A percentile compares a stretch with the other conserved stretches of the same genome.
These are phyloP conservation scores for Lentinula edodes DNA, from an alignment of 768 basidiomycete genomes.

Conservation along the genomic window DNA sequence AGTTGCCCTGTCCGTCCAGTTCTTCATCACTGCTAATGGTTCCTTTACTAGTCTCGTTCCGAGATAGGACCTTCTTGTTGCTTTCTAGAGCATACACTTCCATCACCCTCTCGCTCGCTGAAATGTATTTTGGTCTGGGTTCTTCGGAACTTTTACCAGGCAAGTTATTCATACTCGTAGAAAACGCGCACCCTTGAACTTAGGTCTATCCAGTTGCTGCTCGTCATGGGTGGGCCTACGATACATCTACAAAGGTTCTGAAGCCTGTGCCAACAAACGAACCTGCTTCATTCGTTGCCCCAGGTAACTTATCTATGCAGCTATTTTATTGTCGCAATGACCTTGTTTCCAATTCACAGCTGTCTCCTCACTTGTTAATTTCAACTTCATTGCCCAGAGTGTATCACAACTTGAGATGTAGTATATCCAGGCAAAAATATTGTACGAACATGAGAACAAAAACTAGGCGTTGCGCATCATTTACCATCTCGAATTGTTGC, in stretches of 20 bases:
- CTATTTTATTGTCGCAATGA: neutral
- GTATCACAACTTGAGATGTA: slow-evolving; percentile 41
- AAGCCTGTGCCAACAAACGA: slow-evolving; percentile 23
- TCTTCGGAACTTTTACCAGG: slow-evolving; percentile 33
- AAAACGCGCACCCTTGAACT: neutral
- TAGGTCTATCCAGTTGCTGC: slow-evolving; percentile 30
- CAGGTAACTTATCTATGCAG: slow-evolving; percentile 11
- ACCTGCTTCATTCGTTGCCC: neutral
- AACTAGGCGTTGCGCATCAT: too few relatives aligned
- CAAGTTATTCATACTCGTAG: slow-evolving; percentile 13
- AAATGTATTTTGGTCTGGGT: slow-evolving; percentile 50
- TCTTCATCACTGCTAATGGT: neutral
- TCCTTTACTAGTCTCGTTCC: slow-evolving; percentile 51
- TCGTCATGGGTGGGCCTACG: slow-evolving; percentile 45
- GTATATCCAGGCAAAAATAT: neutral
- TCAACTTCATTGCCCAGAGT: slow-evolving; percentile 47
- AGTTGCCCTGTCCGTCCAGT: slow-evolving; percentile 15
- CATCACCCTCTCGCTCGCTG: slow-evolving; percentile 47
- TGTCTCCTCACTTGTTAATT: slow-evolving; percentile 41
- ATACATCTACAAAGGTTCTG: slow-evolving; percentile 39
- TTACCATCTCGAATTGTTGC: too few relatives aligned
- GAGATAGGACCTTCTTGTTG: slow-evolving; percentile 47
- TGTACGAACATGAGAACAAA: neutral
- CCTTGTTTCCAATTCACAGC: slow-evolving; percentile 15
- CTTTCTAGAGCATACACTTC: slow-evolving; percentile 63